Evolutionary conservation across 345 rosid species (phyloP), one percentile per base, ranked within the genome.

Genomic region (Streptanthus diversifolius): DNA sequence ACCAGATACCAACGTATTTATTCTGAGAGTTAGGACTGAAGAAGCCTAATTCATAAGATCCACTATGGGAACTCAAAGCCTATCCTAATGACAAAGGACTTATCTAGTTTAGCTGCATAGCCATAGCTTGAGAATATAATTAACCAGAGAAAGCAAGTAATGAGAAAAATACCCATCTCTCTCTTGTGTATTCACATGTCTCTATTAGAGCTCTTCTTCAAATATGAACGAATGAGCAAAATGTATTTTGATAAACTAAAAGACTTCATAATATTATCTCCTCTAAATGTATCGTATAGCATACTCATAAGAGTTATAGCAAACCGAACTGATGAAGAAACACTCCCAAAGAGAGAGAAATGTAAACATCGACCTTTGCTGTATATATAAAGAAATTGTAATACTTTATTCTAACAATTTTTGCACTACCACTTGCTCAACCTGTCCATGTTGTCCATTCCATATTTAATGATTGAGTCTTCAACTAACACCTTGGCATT

Each of bases 21-120:
- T 39, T 73, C 13, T n/a, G 66, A 18, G 78, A 70, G 27, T 33
- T 36, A 3, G 66, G 48, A 35, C 51, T 67, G 64, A 71, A 72
- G 72, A 72, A 78, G 3, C 82, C 82, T 7, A 80, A 39, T 27
- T 64, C 76, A 36, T 70, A 80, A n/a, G 12, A n/a, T 53, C 70
- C 54, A 5, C 19, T 13, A 3, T 71, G 27, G 3, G 82, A 80
- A 15, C 43, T 51, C 29, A 66, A 43, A 66, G 47, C 49, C 49
- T 66, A 18, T 47, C 59, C 47, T 1, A 66, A 11, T 8, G 71
- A 66, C 12, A 49, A 15, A 27, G 53, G 68, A 63, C 25, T 63
- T 15, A 14, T 43, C 25, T n/a, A n/a, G 68, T 25, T 63, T 63
- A 25, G 15, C 15, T 63, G 68, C 65, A 39, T 21, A 60, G 65